Conservation (phyloP, 441 rosid genomes). For the Geranium incanum region DNA sequence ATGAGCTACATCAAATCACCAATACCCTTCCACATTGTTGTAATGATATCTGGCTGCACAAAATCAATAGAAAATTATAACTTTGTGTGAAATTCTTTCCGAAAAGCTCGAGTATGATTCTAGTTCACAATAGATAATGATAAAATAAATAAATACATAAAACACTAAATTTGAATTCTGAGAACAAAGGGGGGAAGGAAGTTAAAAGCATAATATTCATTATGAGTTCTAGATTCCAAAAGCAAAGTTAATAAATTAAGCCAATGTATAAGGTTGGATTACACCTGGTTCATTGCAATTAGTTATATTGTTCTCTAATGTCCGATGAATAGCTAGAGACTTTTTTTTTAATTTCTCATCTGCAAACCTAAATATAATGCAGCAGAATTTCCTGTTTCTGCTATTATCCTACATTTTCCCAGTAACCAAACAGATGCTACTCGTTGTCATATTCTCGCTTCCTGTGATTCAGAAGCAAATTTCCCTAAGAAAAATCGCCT, state of each 20-base stretch:
- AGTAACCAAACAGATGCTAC: slow-evolving; percentile 20
- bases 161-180: neutral
- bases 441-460: neutral
- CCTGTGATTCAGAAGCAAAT: neutral
- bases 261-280: neutral
- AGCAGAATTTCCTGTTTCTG: neutral
- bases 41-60: neutral
- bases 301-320: neutral
- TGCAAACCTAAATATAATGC: slow-evolving; percentile 7
- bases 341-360: neutral
- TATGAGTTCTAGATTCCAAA: slow-evolving; percentile 4
- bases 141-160: neutral
- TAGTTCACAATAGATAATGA: neutral
- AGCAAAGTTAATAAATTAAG: neutral
- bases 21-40: slow-evolving; percentile 18
- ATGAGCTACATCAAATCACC: slow-evolving; percentile 14
- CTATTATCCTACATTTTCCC: slow-evolving; percentile 13
- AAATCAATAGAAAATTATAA: slow-evolving; percentile 14
- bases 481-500: neutral
- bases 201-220: neutral
- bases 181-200: neutral
- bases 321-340: neutral
- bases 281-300: neutral
- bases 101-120: slow-evolving; percentile 7
- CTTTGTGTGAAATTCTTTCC: neutral